Conservation (phyloP, 768 basidiomycete genomes). For the Paxillus involutus region DNA sequence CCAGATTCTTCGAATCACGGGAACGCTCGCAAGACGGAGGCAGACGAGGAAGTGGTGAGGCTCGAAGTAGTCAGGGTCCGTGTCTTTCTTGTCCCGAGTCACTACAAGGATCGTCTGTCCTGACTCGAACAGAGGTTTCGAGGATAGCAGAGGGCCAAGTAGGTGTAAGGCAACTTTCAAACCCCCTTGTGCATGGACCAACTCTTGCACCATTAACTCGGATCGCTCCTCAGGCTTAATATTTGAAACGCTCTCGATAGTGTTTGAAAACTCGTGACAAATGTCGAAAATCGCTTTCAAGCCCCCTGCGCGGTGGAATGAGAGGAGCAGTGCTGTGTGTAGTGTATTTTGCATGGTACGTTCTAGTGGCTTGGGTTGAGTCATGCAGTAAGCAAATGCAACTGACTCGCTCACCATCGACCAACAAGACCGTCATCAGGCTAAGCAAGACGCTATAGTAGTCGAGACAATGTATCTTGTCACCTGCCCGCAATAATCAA, state of each 20-base stretch:
- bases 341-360: conserved; percentile 71
- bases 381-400: not conserved
- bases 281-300: conserved; percentile 64
- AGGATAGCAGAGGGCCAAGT: conserved; percentile 71
- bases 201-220: conserved; percentile 56
- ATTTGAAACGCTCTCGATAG: conserved; percentile 54
- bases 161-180: conserved; percentile 81
- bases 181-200: conserved; percentile 76
- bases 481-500: conserved; percentile 27
- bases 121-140: conserved; percentile 82
- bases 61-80: conserved; percentile 79
- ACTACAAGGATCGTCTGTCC: conserved; percentile 73
- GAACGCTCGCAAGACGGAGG: conserved; percentile 68
- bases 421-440: conserved; percentile 48
- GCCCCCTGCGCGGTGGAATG: conserved; percentile 73
- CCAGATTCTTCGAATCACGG: conserved; percentile 74
- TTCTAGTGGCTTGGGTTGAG: conserved; percentile 44
- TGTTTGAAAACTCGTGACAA: conserved; percentile 51
- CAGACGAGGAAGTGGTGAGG: conserved; percentile 85
- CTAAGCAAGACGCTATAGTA: conserved; percentile 58
- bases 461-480: conserved; percentile 43
- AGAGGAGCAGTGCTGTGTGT: conserved; percentile 78
- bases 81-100: conserved; percentile 77
- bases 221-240: conserved; percentile 57
- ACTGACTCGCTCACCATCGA: conserved; percentile 47